Base-by-base conservation (phyloP, 78 protist species). In the Cavenderia fasciculata region DNA sequence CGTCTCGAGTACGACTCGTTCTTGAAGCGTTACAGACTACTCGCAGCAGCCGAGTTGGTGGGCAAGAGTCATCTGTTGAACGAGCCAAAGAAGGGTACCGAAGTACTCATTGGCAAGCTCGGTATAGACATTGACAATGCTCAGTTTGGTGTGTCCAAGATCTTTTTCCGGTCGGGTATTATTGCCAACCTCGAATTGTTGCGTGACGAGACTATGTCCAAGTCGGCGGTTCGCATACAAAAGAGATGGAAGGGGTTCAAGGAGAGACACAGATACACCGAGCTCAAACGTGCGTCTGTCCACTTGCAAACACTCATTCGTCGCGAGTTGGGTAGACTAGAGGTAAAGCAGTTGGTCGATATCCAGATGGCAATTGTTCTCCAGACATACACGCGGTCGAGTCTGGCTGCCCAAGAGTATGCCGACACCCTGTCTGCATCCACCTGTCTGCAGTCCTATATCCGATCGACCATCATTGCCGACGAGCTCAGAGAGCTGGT, bases 111-210 rank as follows among this genome's bases (percentile, higher is more conserved):
- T 1, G 43, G 51, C 21, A 70, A 59, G 25, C 52, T 70, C 16
- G 47, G 21, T 18, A 52, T 74, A 21, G 72, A 75, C 14, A 11
- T 10, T 6, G 25, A 12, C 23, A 44, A 38, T 1, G 72, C 59
- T 21, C 85, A 77, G 63, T 51, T 90, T 31, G 94, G 94, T 33
- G 7, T 68, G 38, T 57, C 89, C 1, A 90, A 90, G 77, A 59
- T 90, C 23, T 90, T 90, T 27, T 72, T 90, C 44, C 65, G 47
- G 27, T 79, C 89, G 27, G 94, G 94, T n/a, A 57, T 75, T 1
- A 46, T 90, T 38, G 94, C 94, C 21, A 59, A 76, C 25, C 62
- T 90, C 19, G 94, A 90, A 21, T 21, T 54, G 8, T 25, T 69
- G 25, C 59, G 94, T 40, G 63, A 41, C 0, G 68, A 73, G 18